Conservation (phyloP, 805 yeast genomes). For the Saturnispora hagleri region DNA sequence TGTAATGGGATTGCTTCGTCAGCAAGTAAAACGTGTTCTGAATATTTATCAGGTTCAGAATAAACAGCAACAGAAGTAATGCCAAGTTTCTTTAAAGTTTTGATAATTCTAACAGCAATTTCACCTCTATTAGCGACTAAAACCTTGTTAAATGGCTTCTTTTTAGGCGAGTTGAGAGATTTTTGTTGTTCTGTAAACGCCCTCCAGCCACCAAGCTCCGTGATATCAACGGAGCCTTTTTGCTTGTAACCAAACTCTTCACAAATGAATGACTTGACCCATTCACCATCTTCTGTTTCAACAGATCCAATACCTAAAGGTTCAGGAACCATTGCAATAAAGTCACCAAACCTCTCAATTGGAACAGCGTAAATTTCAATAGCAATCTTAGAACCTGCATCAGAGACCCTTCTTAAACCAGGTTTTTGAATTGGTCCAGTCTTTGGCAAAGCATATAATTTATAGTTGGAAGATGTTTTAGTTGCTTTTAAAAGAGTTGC, state of each 20-base stretch:
- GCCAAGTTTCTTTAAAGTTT: constrained; percentile 71
- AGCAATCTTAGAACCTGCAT: constrained; percentile 51
- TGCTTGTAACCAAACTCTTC: constrained; percentile 79
- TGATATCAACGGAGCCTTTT: constrained; percentile 69
- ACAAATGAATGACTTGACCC: constrained; percentile 91
- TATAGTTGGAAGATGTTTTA: constrained; percentile 61
- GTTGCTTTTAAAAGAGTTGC: constrained; percentile 64
- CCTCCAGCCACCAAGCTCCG: constrained; percentile 87
- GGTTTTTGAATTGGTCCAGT: constrained; percentile 82
- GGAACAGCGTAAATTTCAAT: constrained; percentile 85
- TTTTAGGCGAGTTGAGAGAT: constrained; percentile 21
- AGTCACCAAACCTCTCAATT: constrained; percentile 64
- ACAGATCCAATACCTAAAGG: constrained; percentile 95
- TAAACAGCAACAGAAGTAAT: constrained; percentile 81
- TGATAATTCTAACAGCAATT: constrained; percentile 90
- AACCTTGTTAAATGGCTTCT: constrained; percentile 71
- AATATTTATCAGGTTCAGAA: constrained; percentile 82
- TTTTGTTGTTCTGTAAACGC: constrained; percentile 35
- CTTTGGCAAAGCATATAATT: constrained; percentile 73
- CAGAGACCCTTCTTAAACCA: constrained; percentile 64
- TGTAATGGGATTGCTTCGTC: constrained; percentile 73
- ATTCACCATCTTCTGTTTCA: constrained; percentile 68
- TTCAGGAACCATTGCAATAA: constrained; percentile 82
- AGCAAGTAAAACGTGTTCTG: constrained; percentile 78
- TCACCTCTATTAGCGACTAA: constrained; percentile 96